Evolutionary conservation across 306 rosid genomes (phyloP).

Genomic region (Cicer cuneatum): DNA sequence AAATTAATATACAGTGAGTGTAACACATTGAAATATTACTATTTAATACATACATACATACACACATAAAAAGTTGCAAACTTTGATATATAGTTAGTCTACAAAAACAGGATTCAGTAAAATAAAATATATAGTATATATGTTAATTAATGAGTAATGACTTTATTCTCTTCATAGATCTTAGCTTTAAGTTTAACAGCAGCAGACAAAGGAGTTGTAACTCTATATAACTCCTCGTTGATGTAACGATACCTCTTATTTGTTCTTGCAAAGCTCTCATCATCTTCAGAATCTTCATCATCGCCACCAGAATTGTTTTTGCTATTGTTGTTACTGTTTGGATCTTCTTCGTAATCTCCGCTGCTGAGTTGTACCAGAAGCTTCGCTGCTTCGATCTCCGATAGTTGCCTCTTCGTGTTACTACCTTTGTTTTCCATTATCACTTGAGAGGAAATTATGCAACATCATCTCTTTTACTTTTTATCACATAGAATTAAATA

Average conservation of each 20-base stretch:
- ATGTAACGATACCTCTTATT: constrained; percentile 37
- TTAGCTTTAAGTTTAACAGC: neutral
- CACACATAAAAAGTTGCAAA: no score
- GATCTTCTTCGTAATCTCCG: constrained; percentile 42
- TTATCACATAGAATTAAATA: no score
- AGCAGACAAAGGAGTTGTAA: constrained; percentile 13
- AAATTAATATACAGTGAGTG: no score
- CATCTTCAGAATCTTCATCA: constrained; percentile 35
- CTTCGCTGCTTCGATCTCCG: constrained; percentile 60
- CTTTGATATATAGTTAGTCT: no score
- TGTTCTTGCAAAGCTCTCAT: neutral
- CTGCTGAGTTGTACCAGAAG: constrained; percentile 64
- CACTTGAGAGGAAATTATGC: neutral
- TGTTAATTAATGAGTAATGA: neutral
- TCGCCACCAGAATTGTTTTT: constrained; percentile 40
- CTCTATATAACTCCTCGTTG: constrained; percentile 28
- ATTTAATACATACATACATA: no score
- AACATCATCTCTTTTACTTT: neutral
- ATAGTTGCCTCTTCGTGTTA: constrained; percentile 13
- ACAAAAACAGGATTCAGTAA: no score
- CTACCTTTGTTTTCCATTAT: constrained; percentile 38
- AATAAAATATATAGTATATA: no score
- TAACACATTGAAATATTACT: no score
- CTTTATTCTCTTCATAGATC: constrained; percentile 30
- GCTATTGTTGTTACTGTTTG: constrained; percentile 38